Conservation (phyloP, 176 grass and related monocot species). For the Miscanthus lutarioriparius region DNA sequence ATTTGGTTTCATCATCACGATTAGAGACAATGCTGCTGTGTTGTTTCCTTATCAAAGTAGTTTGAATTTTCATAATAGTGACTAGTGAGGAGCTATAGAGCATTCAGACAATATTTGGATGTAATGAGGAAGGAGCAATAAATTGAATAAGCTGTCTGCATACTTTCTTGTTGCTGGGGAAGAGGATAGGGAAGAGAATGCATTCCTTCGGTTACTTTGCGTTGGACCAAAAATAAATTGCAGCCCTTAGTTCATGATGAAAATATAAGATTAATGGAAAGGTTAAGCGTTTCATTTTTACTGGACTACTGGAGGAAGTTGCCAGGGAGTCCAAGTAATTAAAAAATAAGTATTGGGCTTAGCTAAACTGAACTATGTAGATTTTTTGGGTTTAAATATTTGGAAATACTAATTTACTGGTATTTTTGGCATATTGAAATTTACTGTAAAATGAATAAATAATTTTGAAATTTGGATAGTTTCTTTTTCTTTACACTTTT, state of each 20-base stretch:
- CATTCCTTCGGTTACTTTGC: neutral
- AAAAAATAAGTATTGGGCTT: neutral
- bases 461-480: neutral
- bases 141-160: neutral
- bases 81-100: neutral
- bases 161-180: neutral
- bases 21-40: neutral
- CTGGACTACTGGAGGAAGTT: constrained; percentile 1
- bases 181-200: neutral
- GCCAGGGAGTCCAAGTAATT: neutral
- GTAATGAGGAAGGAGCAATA: neutral
- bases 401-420: neutral
- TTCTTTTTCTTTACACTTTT: neutral
- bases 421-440: neutral
- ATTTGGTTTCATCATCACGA: neutral
- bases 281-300: neutral
- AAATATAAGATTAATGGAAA: constrained; percentile 24
- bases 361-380: neutral
- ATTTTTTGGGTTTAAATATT: neutral
- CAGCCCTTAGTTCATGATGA: neutral
- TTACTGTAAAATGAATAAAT: constrained; percentile 1
- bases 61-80: constrained; percentile 11
- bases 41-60: neutral
- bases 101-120: neutral
- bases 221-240: neutral